A percentile compares a stretch with the other conserved stretches of the same genome.
These are phyloP conservation scores for Penicillium samsonianum DNA, from an alignment of 495 filamentous ascomycete genomes.

Conservation along the genomic window DNA sequence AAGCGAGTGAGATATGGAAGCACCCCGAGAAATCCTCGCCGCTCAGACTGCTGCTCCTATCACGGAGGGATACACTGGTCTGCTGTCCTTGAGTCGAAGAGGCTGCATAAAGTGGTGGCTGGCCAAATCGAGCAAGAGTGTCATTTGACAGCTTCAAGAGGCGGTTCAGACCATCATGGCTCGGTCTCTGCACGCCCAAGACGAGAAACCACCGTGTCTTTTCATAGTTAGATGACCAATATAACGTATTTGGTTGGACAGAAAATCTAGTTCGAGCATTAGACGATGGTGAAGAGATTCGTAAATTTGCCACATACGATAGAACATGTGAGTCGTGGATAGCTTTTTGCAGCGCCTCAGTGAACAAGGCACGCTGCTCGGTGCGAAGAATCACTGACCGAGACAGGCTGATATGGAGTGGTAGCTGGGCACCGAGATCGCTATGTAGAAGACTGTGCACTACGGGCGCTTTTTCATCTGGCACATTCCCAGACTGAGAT, in stretches of 20 bases:
- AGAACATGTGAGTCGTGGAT: slow-evolving; percentile 45
- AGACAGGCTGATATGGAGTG: slow-evolving; percentile 89
- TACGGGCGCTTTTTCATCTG: slow-evolving; percentile 6
- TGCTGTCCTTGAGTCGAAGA: slow-evolving; percentile 1
- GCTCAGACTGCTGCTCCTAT: background rate
- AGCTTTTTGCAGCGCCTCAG: slow-evolving; percentile 36
- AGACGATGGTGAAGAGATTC: background rate
- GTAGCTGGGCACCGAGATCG: slow-evolving; percentile 74
- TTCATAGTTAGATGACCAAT: slow-evolving; percentile 75
- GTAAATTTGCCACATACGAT: slow-evolving; percentile 39
- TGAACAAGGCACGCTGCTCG: slow-evolving; percentile 63
- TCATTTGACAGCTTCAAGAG: slow-evolving; percentile 68
- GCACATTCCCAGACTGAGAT: slow-evolving; percentile 31
- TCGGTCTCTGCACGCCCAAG: slow-evolving; percentile 53
- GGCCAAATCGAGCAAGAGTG: slow-evolving; percentile 57
- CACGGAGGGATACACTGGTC: slow-evolving; percentile 9
- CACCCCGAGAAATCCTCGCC: slow-evolving; percentile 46
- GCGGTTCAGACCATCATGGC: slow-evolving; percentile 57
- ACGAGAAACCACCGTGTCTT: slow-evolving; percentile 86
- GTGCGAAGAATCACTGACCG: slow-evolving; percentile 68
- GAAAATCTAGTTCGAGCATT: slow-evolving; percentile 48
- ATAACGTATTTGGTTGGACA: slow-evolving; percentile 45
- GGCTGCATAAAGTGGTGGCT: slow-evolving; percentile 69
- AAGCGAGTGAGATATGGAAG: slow-evolving; percentile 84
- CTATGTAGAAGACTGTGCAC: slow-evolving; percentile 67